Evolutionary conservation across 257 asterid genomes (phyloP), one percentile per base, ranked within the genome.

Genomic region (Rubia yunnanensis): DNA sequence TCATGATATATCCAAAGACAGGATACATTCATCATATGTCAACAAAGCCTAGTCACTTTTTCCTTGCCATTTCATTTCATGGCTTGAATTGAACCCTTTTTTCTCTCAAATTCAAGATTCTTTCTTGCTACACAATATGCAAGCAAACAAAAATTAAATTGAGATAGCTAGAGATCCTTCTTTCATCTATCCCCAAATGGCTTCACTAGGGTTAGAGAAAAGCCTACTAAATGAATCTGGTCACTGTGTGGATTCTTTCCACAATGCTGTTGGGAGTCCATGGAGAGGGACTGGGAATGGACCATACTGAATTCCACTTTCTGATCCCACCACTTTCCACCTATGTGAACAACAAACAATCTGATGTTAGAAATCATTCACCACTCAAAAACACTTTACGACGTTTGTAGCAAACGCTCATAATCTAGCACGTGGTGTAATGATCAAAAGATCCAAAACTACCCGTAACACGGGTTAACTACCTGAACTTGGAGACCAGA

Each of bases 271-370:
- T 63, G 88, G 92, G 38, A 88, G 92, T 44, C 97, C 97, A 78
- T 83, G 78, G 72, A 78, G 60, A 61, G 97, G 97, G 31, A 90
- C 76, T 24, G 96, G 95, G 32, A 88, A 90, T 80, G 96, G 97
- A 57, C 87, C 81, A 83, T 85, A 83, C 68, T 90, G 76, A 75
- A 82, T 75, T 55, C 87, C 92, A 80, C 73, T 77, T 66, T 73
- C 64, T 72, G 79, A 69, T 78, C 81, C 94, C 75, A 74, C 84
- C 82, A 86, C 77, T 76, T 88, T 94, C 80, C 80, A 88, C 84
- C 97, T 90, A 76, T 81, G 77, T 73, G 95, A 85, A 76, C 82
- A 60, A 50, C 72, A 77, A 1, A 14, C 70, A 74, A 68, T 64
- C 70, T 73, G 48, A 14, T 52, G 61, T 71, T 66, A 75, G 62